phyloP scores from a whole-genome alignment of 2,329 filamentous ascomycete species.

The Ilyonectria mors-panacis region DNA sequence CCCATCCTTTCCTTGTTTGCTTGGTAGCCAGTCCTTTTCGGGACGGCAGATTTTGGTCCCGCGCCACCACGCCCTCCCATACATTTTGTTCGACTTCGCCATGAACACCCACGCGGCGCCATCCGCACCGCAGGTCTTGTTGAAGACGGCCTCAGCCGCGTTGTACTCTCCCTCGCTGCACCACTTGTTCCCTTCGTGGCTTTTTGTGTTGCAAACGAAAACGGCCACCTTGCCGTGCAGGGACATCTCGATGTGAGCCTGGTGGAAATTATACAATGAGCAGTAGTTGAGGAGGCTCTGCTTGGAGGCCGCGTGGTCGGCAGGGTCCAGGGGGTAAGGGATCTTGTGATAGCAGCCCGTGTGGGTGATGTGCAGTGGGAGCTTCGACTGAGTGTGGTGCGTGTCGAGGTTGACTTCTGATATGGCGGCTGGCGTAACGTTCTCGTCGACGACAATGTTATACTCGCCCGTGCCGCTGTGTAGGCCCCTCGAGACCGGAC shows the following conservation, averaged over 20 bases:
- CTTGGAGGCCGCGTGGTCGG: constrained; percentile 30
- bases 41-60: constrained; percentile 6
- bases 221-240: constrained; percentile 26
- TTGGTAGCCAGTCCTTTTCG: neutral
- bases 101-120: constrained; percentile 8
- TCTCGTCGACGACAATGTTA: constrained; percentile 28
- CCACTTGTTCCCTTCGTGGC: too few species aligned
- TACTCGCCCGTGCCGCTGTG: constrained; percentile 18
- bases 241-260: constrained; percentile 24
- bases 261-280: constrained; percentile 6
- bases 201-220: constrained; percentile 21
- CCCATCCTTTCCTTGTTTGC: too few species aligned
- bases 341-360: constrained; percentile 21
- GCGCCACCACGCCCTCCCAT: constrained; percentile 29
- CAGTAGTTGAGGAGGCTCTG: constrained; percentile 28
- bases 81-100: constrained; percentile 14
- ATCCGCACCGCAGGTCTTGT: constrained; percentile 21
- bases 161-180: constrained; percentile 32
- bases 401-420: neutral
- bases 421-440: neutral
- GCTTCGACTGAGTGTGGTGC: neutral
- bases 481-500: neutral
- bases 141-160: constrained; percentile 23
- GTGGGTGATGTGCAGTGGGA: neutral
- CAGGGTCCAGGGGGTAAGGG: constrained; percentile 11